Evolutionary conservation across 1,284 basidiomycete species (phyloP).

Genomic region (Vanrija pseudolonga): DNA sequence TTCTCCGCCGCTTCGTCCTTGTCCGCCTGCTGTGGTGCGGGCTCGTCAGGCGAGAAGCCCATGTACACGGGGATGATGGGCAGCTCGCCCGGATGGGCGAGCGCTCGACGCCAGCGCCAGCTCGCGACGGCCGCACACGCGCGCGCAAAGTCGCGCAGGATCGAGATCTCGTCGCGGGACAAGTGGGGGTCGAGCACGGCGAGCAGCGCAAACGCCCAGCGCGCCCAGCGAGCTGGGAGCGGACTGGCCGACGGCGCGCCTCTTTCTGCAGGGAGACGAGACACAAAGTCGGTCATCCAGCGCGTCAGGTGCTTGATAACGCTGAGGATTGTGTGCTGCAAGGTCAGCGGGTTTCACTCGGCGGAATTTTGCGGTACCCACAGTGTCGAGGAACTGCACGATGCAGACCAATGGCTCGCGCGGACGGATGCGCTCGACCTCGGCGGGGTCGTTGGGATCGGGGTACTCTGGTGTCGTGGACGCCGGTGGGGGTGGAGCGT

Average conservation of each 20-base stretch:
- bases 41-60: slow-evolving; percentile 12
- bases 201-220: slow-evolving; percentile 81
- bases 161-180: slow-evolving; percentile 71
- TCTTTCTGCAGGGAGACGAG: too few relatives aligned
- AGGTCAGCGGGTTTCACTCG: slow-evolving; percentile 1
- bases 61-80: background rate
- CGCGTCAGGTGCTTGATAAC: slow-evolving; percentile 27
- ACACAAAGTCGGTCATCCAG: slow-evolving; percentile 1
- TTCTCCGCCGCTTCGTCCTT: background rate
- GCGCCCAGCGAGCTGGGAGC: slow-evolving; percentile 63
- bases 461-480: too few relatives aligned
- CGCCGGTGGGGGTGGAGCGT: background rate
- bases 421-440: background rate
- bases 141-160: slow-evolving; percentile 71
- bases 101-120: slow-evolving; percentile 23
- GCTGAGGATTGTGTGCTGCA: slow-evolving; percentile 20
- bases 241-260: slow-evolving; percentile 18
- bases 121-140: slow-evolving; percentile 62
- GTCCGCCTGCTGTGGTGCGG: slow-evolving; percentile 9
- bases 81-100: background rate
- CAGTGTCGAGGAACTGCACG: slow-evolving; percentile 25
- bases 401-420: slow-evolving; percentile 35
- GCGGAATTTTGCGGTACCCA: slow-evolving; percentile 14
- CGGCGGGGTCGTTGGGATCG: background rate
- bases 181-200: slow-evolving; percentile 67